phyloP scores from a whole-genome alignment of 108 stramenopile genomes.

The Cyclotella atomus region DNA sequence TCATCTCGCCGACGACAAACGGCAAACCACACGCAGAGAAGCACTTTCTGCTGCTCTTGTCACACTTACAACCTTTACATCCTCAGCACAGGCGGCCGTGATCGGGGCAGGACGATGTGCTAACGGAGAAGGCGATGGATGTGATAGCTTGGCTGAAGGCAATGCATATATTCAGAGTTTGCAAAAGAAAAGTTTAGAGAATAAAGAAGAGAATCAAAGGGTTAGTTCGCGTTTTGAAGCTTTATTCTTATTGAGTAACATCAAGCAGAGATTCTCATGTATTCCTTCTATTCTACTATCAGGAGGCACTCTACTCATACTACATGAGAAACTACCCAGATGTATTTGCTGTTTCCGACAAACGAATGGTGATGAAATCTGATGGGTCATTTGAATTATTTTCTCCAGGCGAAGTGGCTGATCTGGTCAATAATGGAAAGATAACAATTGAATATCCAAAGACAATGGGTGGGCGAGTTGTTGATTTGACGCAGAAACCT shows the following conservation, averaged over 20 bases:
- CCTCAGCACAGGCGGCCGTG: constrained; percentile 46
- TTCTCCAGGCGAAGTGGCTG: constrained; percentile 55
- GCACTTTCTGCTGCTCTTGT: not conserved
- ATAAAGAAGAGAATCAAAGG: constrained; percentile 64
- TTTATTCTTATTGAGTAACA: not conserved
- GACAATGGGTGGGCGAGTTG: constrained; percentile 67
- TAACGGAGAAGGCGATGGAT: constrained; percentile 74
- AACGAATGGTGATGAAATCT: constrained; percentile 69
- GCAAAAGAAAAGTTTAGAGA: constrained; percentile 70
- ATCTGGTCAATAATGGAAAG: constrained; percentile 55
- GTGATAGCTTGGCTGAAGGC: constrained; percentile 72
- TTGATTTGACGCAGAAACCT: constrained; percentile 86
- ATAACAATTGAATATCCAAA: constrained; percentile 65
- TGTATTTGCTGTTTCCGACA: constrained; percentile 64
- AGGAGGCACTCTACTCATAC: constrained; percentile 74
- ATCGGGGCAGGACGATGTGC: constrained; percentile 65
- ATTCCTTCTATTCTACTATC: not conserved
- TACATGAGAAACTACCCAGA: constrained; percentile 92
- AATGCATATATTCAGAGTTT: constrained; percentile 73
- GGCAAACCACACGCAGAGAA: not conserved
- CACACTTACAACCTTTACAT: not conserved
- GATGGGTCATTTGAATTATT: constrained; percentile 74
- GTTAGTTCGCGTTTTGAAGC: constrained; percentile 35
- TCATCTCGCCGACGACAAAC: not conserved
- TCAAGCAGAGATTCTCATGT: not conserved